Base-by-base conservation (phyloP, 306 rosid genomes). In the Quercus gilva region DNA sequence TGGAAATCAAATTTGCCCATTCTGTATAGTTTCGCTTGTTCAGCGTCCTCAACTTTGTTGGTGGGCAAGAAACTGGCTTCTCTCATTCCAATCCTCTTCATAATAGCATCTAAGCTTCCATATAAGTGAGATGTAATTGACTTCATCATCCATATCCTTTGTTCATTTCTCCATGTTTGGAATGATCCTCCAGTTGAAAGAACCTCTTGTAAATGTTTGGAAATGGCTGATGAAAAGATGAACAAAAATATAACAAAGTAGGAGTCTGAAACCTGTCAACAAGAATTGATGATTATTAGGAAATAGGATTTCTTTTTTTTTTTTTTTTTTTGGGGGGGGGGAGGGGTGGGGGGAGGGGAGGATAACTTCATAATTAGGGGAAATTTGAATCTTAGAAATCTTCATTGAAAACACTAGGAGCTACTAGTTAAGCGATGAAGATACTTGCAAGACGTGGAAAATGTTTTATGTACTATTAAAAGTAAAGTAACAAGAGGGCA, bases 81-180 rank as follows among this genome's bases (percentile, higher is more conserved):
- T 81, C 88, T 88, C 43, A 81, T 3, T 9, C 90, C 89, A 52
- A 88, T 28, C 79, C 75, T 87, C 85, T 88, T 88, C 77, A 90
- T 77, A 29, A 87, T 6, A 67, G 90, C 89, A 78, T 87, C 92
- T 76, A 88, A 58, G 56, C 87, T 76, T 71, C 97, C 94, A 78
- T 84, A 85, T 17, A 84, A 75, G 53, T 87, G 53, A 26, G 87
- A 75, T 23, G 93, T 88, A 12, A 85, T 61, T 64, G 88, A 78
- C 69, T 52, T 82, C 4, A 90, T 90, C 92, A 92, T 88, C 97
- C 94, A 92, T 13, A 82, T 78, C 59, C 97, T 81, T 5, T 88
- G 91, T 67, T 93, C 97, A 60, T 79, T 77, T 69, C 83, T 57
- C 84, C 88, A 82, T 6, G 84, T 74, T 14, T 29, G 80, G 21